A percentile compares a stretch with the other conserved stretches of the same genome.
Conservation (phyloP, 768 basidiomycete species). For the Leccinum boreale region DNA sequence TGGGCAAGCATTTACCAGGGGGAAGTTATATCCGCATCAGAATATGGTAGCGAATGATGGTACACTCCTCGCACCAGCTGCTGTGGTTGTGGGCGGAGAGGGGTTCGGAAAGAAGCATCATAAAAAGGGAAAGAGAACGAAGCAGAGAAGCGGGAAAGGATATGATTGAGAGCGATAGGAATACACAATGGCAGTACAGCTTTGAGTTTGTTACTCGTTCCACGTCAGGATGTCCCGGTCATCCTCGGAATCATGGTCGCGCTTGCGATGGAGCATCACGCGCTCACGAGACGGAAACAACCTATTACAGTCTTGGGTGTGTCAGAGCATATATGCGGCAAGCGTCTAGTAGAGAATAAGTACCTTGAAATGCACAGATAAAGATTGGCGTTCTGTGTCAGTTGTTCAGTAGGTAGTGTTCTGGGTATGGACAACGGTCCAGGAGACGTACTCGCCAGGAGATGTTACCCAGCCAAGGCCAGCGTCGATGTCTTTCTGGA, state of each 20-base stretch:
- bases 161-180: constrained; percentile 56
- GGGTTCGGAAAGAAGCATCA: constrained; percentile 73
- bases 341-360: not conserved
- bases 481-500: constrained; percentile 49
- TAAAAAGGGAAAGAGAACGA: constrained; percentile 76
- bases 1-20: constrained; percentile 60
- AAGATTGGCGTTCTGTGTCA: constrained; percentile 68
- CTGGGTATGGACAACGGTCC: not conserved
- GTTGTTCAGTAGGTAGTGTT: constrained; percentile 4
- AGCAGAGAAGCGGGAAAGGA: constrained; percentile 90
- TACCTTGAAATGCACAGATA: constrained; percentile 67
- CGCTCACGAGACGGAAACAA: constrained; percentile 70
- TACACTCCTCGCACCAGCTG: constrained; percentile 47
- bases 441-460: constrained; percentile 54
- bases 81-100: constrained; percentile 39
- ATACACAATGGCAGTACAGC: not conserved
- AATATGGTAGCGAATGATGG: constrained; percentile 78
- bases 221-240: constrained; percentile 62
- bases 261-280: constrained; percentile 66
- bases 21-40: constrained; percentile 79
- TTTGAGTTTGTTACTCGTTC: constrained; percentile 46
- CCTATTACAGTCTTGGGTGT: constrained; percentile 55
- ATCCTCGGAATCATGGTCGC: constrained; percentile 63
- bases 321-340: not conserved
- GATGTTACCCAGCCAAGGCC: constrained; percentile 60